Evolutionary conservation across 768 basidiomycete species (phyloP), one percentile per base, ranked within the genome.

Genomic region (Podaxis sp.): DNA sequence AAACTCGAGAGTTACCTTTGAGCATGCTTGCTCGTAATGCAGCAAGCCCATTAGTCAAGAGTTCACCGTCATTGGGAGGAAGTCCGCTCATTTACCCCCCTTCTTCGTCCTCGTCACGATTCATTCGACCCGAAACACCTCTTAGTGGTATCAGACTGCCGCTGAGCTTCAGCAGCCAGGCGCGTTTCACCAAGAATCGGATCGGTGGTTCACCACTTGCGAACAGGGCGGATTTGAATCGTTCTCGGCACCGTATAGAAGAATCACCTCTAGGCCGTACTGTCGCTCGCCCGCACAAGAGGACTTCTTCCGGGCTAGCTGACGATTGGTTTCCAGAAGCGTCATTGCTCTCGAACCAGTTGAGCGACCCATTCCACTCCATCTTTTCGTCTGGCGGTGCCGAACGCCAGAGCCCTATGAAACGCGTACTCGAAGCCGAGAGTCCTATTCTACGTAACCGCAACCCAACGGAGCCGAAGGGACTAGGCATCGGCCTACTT

Each of bases 1-100:
- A 74, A 41, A 80, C 84, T 15, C 82, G 85, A 38, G 87, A 91
- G 61, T 69, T 90, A 17, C 87, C 87, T 33, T 75, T 93, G 49
- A 81, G 83, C 59, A 84, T 88, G 82, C 76, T 91, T 29, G 79
- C 84, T 46, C 79, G 79, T 15, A 83, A 82, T 38, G 75, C 78
- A 19, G 73, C 77, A 9, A 89, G 84, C 65, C 85, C 82, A 17
- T 64, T 78, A 62, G 66, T 75, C 68, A 78, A 79, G 66, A 66
- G 72, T 63, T 69, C 71, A 55, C 66, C 69, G 3, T 54, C 57
- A 7, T 51, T 66, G 22, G 71, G 65, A 56, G 65, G 62, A n/a
- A 80, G 75, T 67, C 76, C 77, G 56, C 65, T 71, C 52, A 59
- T 68, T 13, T 56, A 73, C n/a, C 74, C 71, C 53, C 70, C 74